Evolutionary conservation across 768 basidiomycete genomes (phyloP).

Genomic region (Heimioporus sp.): DNA sequence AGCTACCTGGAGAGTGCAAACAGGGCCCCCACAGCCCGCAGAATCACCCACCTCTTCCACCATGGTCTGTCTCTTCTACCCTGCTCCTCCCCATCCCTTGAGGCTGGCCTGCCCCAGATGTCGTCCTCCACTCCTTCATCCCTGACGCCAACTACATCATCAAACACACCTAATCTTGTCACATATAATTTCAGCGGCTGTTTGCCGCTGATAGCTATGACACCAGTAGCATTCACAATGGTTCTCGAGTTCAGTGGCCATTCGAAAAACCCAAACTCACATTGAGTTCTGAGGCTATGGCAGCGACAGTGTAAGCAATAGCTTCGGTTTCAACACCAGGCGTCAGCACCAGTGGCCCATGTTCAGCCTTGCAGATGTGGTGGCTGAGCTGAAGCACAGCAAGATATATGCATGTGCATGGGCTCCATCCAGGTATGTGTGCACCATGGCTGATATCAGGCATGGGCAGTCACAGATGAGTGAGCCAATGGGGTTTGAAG

Average conservation of each 20-base stretch:
- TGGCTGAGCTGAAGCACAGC: constrained; percentile 42
- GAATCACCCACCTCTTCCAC: no score
- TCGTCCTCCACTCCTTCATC: no score
- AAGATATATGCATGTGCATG: constrained; percentile 27
- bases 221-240: constrained; percentile 55
- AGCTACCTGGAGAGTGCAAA: no score
- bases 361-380: constrained; percentile 41
- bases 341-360: constrained; percentile 40
- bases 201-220: constrained; percentile 69
- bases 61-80: no score
- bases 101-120: no score
- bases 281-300: constrained; percentile 34
- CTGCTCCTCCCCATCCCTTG: no score
- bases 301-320: not conserved
- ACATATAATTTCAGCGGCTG: constrained; percentile 59
- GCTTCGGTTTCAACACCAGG: constrained; percentile 4
- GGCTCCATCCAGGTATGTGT: no score
- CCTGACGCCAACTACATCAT: no score
- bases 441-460: no score
- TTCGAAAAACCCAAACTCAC: constrained; percentile 85
- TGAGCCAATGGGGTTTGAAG: constrained; percentile 36
- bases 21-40: no score
- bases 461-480: constrained; percentile 18
- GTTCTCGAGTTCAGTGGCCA: constrained; percentile 59
- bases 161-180: no score